phyloP scores from a whole-genome alignment of 306 rosid genomes.

The Trifolium fragiferum region DNA sequence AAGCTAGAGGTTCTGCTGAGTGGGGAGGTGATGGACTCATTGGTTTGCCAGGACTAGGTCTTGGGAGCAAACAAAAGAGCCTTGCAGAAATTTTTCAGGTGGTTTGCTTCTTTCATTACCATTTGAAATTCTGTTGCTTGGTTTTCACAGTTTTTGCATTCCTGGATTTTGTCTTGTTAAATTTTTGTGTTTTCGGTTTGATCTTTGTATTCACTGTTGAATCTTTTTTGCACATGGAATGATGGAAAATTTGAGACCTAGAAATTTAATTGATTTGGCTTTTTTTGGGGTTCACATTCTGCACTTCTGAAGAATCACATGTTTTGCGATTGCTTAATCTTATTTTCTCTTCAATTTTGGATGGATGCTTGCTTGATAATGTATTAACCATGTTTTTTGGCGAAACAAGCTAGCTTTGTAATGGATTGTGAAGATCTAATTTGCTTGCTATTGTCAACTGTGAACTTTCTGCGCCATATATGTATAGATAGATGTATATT shows the following conservation, averaged over 20 bases:
- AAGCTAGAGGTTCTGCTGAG: constrained; percentile 55
- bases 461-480: neutral
- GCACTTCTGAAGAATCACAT: constrained; percentile 3
- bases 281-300: neutral
- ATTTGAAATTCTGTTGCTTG: neutral
- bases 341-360: neutral
- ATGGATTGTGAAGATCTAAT: neutral
- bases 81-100: constrained; percentile 97
- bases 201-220: constrained; percentile 1
- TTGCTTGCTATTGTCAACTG: constrained; percentile 1
- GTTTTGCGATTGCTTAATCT: neutral
- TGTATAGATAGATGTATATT: neutral
- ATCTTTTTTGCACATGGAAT: neutral
- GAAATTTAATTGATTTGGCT: constrained; percentile 12
- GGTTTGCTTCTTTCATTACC: neutral
- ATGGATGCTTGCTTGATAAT: neutral
- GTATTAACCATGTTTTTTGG: neutral
- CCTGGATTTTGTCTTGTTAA: neutral
- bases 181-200: constrained; percentile 10
- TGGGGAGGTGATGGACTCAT: constrained; percentile 86
- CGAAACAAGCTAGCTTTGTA: neutral
- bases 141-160: neutral
- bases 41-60: constrained; percentile 86
- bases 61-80: constrained; percentile 81
- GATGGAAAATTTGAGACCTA: neutral